phyloP scores from a whole-genome alignment of 352 stramenopile genomes.

The Pythium grandisporangium region DNA sequence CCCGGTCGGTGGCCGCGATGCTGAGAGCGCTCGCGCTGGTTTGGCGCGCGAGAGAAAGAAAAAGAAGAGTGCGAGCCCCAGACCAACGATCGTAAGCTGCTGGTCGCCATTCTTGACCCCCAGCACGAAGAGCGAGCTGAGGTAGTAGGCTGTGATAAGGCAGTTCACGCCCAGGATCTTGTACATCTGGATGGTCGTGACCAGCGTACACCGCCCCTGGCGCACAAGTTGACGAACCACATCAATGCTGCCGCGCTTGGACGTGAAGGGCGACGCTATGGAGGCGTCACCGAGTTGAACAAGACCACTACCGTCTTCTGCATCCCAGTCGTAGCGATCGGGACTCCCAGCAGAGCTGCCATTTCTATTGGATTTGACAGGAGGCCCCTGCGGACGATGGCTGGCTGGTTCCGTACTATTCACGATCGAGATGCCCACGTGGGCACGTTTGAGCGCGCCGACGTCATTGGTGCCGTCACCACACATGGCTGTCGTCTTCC shows the following conservation, averaged over 20 bases:
- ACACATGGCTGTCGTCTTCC: conserved; percentile 89
- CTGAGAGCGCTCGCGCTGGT: conserved; percentile 81
- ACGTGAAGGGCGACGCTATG: conserved; percentile 96
- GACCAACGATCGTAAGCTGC: conserved; percentile 60
- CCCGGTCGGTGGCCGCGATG: conserved; percentile 66
- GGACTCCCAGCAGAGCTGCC: conserved; percentile 3
- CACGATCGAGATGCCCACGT: conserved; percentile 93
- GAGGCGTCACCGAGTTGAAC: conserved; percentile 94
- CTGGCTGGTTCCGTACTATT: conserved; percentile 28
- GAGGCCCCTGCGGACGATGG: too few relatives aligned
- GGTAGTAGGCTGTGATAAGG: conserved; percentile 89
- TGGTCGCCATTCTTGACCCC: conserved; percentile 94
- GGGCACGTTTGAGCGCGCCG: conserved; percentile 82
- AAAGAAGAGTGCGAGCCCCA: conserved; percentile 43
- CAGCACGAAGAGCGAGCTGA: conserved; percentile 90
- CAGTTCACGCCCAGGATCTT: conserved; percentile 94
- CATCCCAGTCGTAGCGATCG: conserved; percentile 11
- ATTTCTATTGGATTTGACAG: conserved; percentile 5
- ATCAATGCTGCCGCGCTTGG: conserved; percentile 69
- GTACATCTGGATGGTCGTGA: conserved; percentile 95
- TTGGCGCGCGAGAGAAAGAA: conserved; percentile 61
- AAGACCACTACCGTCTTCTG: conserved; percentile 39
- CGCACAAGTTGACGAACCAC: conserved; percentile 87
- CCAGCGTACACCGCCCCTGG: conserved; percentile 93
- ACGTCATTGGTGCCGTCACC: conserved; percentile 97